Percentiles rank a stretch among this genome's conserved stretches.
Evolutionary conservation across 2,329 filamentous ascomycete genomes (phyloP).

Genomic region (Gnomoniopsis smithogilvyi): DNA sequence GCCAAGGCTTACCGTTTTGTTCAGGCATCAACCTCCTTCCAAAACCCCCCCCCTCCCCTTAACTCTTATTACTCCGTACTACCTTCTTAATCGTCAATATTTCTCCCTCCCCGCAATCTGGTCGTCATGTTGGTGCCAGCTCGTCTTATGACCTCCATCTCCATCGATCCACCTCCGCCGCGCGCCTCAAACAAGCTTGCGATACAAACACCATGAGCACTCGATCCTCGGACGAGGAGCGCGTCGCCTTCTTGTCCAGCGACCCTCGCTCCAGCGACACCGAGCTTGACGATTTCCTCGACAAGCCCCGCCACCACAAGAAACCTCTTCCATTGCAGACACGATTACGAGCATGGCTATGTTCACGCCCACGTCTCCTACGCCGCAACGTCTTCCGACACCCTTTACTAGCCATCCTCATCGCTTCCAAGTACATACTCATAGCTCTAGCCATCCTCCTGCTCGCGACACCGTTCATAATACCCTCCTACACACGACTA

Average conservation of each 20-base stretch:
- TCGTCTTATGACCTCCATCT: background rate
- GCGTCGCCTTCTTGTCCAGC: conserved; percentile 14
- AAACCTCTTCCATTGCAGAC: background rate
- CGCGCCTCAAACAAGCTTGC: background rate
- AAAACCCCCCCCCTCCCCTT: too few species aligned
- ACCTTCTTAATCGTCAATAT: background rate
- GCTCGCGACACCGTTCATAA: conserved; percentile 30
- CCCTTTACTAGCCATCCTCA: conserved; percentile 8
- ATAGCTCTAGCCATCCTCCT: conserved; percentile 30
- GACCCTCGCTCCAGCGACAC: conserved; percentile 12
- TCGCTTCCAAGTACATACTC: conserved; percentile 22
- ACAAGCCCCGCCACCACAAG: background rate
- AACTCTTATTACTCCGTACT: too few species aligned
- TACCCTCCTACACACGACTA: conserved; percentile 40
- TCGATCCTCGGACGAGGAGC: conserved; percentile 13
- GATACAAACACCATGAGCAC: conserved; percentile 7
- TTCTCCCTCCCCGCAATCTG: background rate
- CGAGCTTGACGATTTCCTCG: conserved; percentile 7
- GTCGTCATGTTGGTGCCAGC: background rate
- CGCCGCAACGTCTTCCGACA: conserved; percentile 15
- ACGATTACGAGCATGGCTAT: conserved; percentile 11
- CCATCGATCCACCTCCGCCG: background rate
- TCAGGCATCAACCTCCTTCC: too few species aligned
- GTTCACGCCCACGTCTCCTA: conserved; percentile 13
- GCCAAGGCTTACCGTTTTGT: too few species aligned